Evolutionary conservation across 1,139 yeast genomes (phyloP), one percentile per base, ranked within the genome.

Genomic region (Candida labiduridarum): DNA sequence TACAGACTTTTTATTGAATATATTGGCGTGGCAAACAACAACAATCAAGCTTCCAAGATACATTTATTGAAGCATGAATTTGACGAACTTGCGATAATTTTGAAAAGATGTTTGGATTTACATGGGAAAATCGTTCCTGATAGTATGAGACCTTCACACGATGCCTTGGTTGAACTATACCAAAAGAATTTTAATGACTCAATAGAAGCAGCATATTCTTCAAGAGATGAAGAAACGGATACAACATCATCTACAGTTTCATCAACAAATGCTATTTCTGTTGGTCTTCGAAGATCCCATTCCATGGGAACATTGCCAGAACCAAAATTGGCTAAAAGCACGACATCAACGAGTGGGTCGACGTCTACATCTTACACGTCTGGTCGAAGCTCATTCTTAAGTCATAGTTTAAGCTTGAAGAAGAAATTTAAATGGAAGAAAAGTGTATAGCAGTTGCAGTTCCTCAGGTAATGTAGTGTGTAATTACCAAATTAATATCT

Each of bases 1-100:
- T 90, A 88, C 69, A 78, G 94, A 53, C 80, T 81, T 1, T 89
- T 90, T 67, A 81, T 88, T 60, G 72, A 68, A 38, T 79, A 78
- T 51, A 60, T 71, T 11, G 68, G 69, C 49, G 71, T 71, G 51
- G 64, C 63, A 30, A 71, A 65, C 5, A 69, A 75, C 51, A 72
- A 72, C n/a, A 82, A 80, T 16, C 71, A 75, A 44, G 63, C 62
- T 2, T 72, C 70, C 31, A 80, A 81, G 52, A 67, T 83, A 25
- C 66, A 74, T 41, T 72, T 82, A 44, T 75, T 89, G 61, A 78
- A 72, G 53, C 74, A 76, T 51, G 84, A 89, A 4, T 89, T 89
- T 67, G 78, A 85, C 61, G 92, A 86, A 61, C 79, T 90, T 64
- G 82, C 91, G 1, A 67, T 78, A 34, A 79, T 87, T 33, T 74